phyloP scores from a whole-genome alignment of 176 grass and related monocot species.

The Dendrocalamus sinicus region DNA sequence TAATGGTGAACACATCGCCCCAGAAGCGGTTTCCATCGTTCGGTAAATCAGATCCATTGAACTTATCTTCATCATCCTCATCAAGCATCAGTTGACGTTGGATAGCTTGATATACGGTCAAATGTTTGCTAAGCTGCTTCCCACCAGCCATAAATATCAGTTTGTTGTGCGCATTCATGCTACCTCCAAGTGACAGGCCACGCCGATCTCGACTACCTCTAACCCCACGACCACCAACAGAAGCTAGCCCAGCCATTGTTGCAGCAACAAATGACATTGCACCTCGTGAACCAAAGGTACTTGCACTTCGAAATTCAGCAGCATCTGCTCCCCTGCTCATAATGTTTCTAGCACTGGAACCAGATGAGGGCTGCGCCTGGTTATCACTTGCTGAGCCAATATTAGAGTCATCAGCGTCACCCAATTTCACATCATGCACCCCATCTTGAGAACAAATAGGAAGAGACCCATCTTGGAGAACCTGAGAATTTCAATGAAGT shows the following conservation, averaged over 20 bases:
- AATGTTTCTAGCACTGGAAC: constrained; percentile 62
- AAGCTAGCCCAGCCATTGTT: constrained; percentile 91
- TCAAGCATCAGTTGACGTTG: constrained; percentile 80
- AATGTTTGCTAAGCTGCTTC: constrained; percentile 82
- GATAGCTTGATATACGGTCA: constrained; percentile 93
- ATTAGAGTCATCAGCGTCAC: constrained; percentile 63
- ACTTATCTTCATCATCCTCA: constrained; percentile 88
- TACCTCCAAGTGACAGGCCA: constrained; percentile 60
- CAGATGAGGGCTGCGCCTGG: constrained; percentile 62
- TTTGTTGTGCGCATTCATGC: constrained; percentile 62
- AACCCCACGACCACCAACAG: constrained; percentile 66
- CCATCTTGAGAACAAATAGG: constrained; percentile 73
- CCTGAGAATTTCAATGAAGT: constrained; percentile 47
- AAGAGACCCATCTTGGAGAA: constrained; percentile 63
- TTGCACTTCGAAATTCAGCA: constrained; percentile 62
- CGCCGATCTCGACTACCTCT: constrained; percentile 74
- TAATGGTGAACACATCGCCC: constrained; percentile 92
- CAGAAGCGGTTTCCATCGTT: constrained; percentile 84
- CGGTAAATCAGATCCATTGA: constrained; percentile 70
- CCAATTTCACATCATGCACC: constrained; percentile 90
- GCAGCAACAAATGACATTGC: constrained; percentile 96
- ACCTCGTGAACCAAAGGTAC: constrained; percentile 73
- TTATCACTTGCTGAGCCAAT: constrained; percentile 58
- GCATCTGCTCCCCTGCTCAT: constrained; percentile 52
- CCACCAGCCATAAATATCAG: constrained; percentile 82